Conservation (phyloP, 805 yeast species). For the Kazachstania martiniae region DNA sequence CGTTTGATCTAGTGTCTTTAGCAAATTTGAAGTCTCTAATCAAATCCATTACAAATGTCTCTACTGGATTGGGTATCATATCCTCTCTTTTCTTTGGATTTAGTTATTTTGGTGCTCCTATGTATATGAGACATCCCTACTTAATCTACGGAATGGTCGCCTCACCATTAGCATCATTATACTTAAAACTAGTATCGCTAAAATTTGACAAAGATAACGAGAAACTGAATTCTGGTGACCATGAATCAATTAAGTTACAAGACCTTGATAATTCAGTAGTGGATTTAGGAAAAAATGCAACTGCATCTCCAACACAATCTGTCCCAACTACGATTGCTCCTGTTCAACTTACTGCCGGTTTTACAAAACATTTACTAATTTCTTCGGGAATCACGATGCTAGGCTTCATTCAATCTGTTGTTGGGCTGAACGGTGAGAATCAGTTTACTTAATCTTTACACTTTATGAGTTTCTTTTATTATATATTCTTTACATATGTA, state of each 20-base stretch:
- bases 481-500: background rate
- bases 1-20: constrained; percentile 13
- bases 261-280: constrained; percentile 19
- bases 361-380: constrained; percentile 11
- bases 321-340: background rate
- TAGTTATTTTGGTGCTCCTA: constrained; percentile 49
- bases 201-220: too few relatives aligned
- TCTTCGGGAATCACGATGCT: constrained; percentile 8
- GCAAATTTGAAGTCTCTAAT: constrained; percentile 5
- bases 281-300: constrained; percentile 14
- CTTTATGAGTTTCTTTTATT: background rate
- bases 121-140: constrained; percentile 54
- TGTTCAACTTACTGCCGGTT: constrained; percentile 1
- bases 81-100: constrained; percentile 40
- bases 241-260: background rate
- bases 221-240: too few relatives aligned
- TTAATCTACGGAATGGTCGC: constrained; percentile 44
- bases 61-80: constrained; percentile 33
- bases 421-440: constrained; percentile 28
- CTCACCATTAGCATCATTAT: constrained; percentile 13
- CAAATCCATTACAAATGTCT: constrained; percentile 8
- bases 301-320: constrained; percentile 1
- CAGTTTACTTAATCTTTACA: constrained; percentile 8
- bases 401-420: constrained; percentile 21
- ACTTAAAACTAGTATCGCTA: too few relatives aligned